Conservation (phyloP, 2,329 filamentous ascomycete species). For the Aspergillus japonicus region DNA sequence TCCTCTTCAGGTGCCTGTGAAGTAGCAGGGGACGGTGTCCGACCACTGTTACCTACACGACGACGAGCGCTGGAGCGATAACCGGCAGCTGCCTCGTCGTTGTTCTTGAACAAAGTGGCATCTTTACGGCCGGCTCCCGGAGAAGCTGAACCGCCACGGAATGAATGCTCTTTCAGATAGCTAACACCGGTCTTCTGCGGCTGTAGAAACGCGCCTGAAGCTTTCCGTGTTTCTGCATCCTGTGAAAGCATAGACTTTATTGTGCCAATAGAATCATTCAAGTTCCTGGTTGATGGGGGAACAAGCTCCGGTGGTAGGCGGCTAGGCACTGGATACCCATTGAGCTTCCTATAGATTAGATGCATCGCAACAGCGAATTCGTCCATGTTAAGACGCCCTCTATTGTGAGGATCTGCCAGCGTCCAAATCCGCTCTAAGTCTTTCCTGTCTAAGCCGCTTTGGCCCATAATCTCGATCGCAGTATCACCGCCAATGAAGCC, state of each 20-base stretch:
- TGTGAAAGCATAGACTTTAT: slow-evolving; percentile 86
- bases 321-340: slow-evolving; percentile 88
- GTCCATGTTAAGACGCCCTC: slow-evolving; percentile 89
- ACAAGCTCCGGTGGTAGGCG: slow-evolving; percentile 87
- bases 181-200: slow-evolving; percentile 98
- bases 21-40: slow-evolving; percentile 77
- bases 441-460: slow-evolving; percentile 86
- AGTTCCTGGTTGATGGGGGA: slow-evolving; percentile 88
- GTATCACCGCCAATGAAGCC: slow-evolving; percentile 89
- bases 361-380: slow-evolving; percentile 99
- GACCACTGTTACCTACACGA: slow-evolving; percentile 66
- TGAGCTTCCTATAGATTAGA: slow-evolving; percentile 94
- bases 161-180: slow-evolving; percentile 94
- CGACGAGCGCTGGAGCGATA: slow-evolving; percentile 93
- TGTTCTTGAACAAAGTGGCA: slow-evolving; percentile 94
- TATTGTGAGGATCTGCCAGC: slow-evolving; percentile 87
- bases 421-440: slow-evolving; percentile 96
- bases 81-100: slow-evolving; percentile 78
- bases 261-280: slow-evolving; percentile 88
- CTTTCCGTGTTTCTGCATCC: slow-evolving; percentile 87
- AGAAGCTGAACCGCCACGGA: slow-evolving; percentile 64
- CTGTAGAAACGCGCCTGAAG: slow-evolving; percentile 82
- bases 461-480: slow-evolving; percentile 94
- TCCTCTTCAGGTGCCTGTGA: slow-evolving; percentile 72
- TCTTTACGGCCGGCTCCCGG: slow-evolving; percentile 73